Base-by-base conservation (phyloP, 129 eudicot genomes). In the Scalesia atractyloides region DNA sequence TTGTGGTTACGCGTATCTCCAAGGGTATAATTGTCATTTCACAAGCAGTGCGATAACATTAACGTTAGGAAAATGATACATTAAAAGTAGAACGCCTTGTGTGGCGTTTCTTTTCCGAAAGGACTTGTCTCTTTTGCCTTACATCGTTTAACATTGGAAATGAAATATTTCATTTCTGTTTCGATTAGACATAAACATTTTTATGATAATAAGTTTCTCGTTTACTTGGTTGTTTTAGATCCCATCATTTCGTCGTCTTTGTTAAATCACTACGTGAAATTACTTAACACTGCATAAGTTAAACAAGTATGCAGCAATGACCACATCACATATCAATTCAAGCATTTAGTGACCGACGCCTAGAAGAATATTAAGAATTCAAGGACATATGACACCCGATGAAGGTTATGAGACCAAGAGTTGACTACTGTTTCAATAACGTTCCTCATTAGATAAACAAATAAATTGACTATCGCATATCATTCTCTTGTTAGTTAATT, bases 381-480 rank as follows among this genome's bases (percentile, higher is more conserved):
- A 78, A 61, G 6, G 77, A 39, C 7, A 50, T 36, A 7, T 36
- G 39, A 36, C 39, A 36, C 39, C 44, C 66, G 41, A 19, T 24
- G 60, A 61, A 73, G 69, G 36, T 61, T 73, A 61, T 73, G 46
- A 73, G 33, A 61, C 33, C 50, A 60, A 15, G 44, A 73, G 77
- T 60, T 73, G 36, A 48, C 20, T 46, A 46, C 7, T 36, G 1
- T 36, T 36, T 36, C 6, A 7, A 36, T 36, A 36, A 36, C 5
- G 41, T 36, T 36, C 41, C 3, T 36, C 41, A 4, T 2, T 36
- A 36, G 4, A 36, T 36, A 7, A 36, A 36, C 4, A 24, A 24
- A 24, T 24, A 24, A 24, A 24, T 24, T 24, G 30, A 7, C 9
- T 8, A 9, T 8, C 44, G 44, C 44, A 37, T 37, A 8, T 37